Base-by-base conservation (phyloP, 2,329 filamentous ascomycete species). In the Sporothrix sp. region DNA sequence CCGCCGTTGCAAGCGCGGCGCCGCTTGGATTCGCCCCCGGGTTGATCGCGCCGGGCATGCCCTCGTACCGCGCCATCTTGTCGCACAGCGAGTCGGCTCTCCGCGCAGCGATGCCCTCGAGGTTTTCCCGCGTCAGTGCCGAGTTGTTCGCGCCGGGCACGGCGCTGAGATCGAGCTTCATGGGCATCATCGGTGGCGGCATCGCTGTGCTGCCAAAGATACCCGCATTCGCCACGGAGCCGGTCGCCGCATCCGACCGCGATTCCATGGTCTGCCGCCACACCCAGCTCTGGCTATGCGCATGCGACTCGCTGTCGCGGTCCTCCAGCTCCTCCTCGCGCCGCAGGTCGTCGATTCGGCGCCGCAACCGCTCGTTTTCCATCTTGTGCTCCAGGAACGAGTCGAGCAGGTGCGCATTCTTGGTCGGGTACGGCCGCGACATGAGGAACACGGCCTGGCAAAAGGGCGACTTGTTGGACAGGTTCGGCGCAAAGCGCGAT, bases 311-410 rank as follows among this genome's bases (percentile, higher is more conserved):
- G 53, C 85, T 84, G 14, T 76, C 74, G 54, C 94, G 90, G 51
- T 88, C 86, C 50, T 90, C 86, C 0, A 48, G 48, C 51, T 84
- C 81, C 65, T 96, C 91, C 65, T 96, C 91, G 54, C 79, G 77
- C 58, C 86, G 87, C 50, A 96, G 72, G 66, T 94, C 88, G 16
- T 84, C 82, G 55, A 97, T 95, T 38, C 87, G 81, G 59, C 87
- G 85, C 60, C 81, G 82, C 44, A 97, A 68, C 4, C 90, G 80
- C 69, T 95, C 89, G 61, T 96, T 95, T 65, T 96, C 91, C 50
- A 95, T 91, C 67, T 96, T 96, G 70, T 96, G 90, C 65, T 97
- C 91, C 25, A 97, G 73, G 61, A 96, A 96, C 0, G 89, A 94
- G 67, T 97, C 90, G 18, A 96, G 74, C 10, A 96, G 74, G 3